phyloP scores from a whole-genome alignment of 441 rosid genomes.

The Jatropha podagrica region DNA sequence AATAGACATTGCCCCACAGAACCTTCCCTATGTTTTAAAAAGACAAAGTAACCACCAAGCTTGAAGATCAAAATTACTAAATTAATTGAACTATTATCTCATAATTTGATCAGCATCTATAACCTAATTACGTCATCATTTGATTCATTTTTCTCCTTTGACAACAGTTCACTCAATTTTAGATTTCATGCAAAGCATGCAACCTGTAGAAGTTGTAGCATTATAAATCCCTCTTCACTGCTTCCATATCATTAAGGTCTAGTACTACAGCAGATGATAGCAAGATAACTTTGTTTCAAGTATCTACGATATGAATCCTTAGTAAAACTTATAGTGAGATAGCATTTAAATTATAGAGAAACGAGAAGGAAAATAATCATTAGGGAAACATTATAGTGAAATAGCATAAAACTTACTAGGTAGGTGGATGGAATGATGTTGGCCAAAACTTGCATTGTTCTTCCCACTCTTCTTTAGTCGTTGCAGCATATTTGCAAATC shows the following conservation, averaged over 20 bases:
- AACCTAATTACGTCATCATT: background rate
- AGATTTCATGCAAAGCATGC: background rate
- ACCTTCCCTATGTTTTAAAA: background rate
- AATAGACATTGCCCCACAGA: background rate
- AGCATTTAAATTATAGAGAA: background rate
- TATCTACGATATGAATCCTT: background rate
- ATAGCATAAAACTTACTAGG: constrained; percentile 54
- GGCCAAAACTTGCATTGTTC: constrained; percentile 94
- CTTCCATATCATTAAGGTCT: background rate
- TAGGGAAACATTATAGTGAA: background rate
- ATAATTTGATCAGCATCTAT: background rate
- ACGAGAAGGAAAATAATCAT: background rate
- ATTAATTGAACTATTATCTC: background rate
- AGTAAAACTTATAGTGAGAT: background rate
- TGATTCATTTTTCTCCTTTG: background rate
- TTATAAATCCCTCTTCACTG: background rate
- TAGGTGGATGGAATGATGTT: constrained; percentile 88
- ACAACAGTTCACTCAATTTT: background rate
- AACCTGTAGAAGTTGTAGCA: background rate
- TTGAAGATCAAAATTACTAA: background rate
- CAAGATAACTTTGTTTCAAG: background rate
- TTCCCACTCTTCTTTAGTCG: constrained; percentile 80
- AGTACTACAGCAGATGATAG: background rate
- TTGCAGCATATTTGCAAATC: constrained; percentile 79
- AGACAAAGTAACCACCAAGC: background rate